These are phyloP conservation scores for Sungouiella blattae DNA, from an alignment of 805 yeast genomes.

Conservation along the genomic window DNA sequence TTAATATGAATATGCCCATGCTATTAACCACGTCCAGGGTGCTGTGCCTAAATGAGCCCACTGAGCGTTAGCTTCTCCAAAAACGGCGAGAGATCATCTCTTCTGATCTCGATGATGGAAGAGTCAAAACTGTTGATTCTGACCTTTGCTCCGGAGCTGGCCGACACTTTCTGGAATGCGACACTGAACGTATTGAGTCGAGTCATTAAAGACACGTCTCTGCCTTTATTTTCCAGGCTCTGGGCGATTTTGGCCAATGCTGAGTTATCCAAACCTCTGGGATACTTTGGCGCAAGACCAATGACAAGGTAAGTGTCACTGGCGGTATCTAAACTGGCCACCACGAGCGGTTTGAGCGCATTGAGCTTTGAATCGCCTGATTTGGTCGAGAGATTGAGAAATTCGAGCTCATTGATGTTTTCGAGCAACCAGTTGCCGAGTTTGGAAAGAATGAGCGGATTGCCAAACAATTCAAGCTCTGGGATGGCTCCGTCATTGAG, in stretches of 20 bases:
- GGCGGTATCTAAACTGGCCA: constrained; percentile 73
- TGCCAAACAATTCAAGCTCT: constrained; percentile 69
- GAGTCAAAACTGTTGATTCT: constrained; percentile 94
- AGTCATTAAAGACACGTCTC: constrained; percentile 44
- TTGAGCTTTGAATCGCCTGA: constrained; percentile 23
- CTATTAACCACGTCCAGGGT: too few species aligned
- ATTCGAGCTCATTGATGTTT: constrained; percentile 76
- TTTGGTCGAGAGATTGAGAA: constrained; percentile 26
- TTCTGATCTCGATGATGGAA: constrained; percentile 83
- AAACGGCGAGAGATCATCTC: constrained; percentile 85
- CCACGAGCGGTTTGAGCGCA: constrained; percentile 68
- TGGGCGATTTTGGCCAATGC: constrained; percentile 30
- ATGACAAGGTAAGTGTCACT: constrained; percentile 82
- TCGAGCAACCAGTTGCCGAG: constrained; percentile 91
- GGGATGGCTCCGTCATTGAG: constrained; percentile 76
- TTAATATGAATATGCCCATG: background rate
- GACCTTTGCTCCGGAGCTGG: constrained; percentile 79
- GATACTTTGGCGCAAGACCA: constrained; percentile 83
- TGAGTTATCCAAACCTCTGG: constrained; percentile 41
- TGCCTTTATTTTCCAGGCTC: constrained; percentile 16
- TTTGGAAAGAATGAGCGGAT: constrained; percentile 81
- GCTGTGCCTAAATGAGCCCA: constrained; percentile 52
- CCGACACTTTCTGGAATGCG: constrained; percentile 87
- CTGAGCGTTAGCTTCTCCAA: constrained; percentile 78
- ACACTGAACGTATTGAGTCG: constrained; percentile 77